Conservation (phyloP, 2,329 filamentous ascomycete genomes). For the Immersiporthe knoxdaviesiana region DNA sequence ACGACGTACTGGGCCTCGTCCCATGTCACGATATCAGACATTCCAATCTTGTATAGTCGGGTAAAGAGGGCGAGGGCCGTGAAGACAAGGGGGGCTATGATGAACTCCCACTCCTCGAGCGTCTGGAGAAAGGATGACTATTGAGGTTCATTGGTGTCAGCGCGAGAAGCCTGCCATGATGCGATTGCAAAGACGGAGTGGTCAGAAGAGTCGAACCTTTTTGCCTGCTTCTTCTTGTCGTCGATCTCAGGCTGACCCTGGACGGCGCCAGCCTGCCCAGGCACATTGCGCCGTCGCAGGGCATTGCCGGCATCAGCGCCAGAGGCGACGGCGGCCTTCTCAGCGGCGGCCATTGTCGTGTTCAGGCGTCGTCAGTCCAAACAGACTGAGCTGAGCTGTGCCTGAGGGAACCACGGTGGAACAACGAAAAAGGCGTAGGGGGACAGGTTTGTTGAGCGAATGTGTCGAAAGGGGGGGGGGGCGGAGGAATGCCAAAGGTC, state of each 20-base stretch:
- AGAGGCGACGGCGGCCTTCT: slow-evolving; percentile 60
- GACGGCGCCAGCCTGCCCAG: slow-evolving; percentile 36
- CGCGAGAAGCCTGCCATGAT: not conserved
- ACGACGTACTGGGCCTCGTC: slow-evolving; percentile 68
- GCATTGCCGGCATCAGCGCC: slow-evolving; percentile 62
- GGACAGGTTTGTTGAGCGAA: slow-evolving; percentile 10
- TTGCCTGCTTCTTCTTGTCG: slow-evolving; percentile 62
- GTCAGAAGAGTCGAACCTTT: slow-evolving; percentile 49
- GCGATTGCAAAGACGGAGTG: not conserved
- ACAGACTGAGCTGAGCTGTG: not conserved
- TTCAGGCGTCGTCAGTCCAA: not conserved
- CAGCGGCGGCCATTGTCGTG: slow-evolving; percentile 52
- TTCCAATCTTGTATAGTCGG: slow-evolving; percentile 69
- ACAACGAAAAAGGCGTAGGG: slow-evolving; percentile 12
- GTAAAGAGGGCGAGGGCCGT: slow-evolving; percentile 67
- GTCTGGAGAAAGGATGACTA: slow-evolving; percentile 62
- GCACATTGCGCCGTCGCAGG: slow-evolving; percentile 59
- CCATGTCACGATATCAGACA: slow-evolving; percentile 69
- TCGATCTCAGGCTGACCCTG: slow-evolving; percentile 48
- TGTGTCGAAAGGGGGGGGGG: slow-evolving; percentile 7
- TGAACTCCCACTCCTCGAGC: slow-evolving; percentile 66
- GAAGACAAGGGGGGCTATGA: slow-evolving; percentile 65
- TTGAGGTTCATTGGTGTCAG: slow-evolving; percentile 38
- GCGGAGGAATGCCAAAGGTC: slow-evolving; percentile 8
- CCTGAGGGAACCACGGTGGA: not conserved